These are phyloP conservation scores for Falciphora oryzae DNA, from an alignment of 2,329 filamentous ascomycete genomes.

Conservation along the genomic window DNA sequence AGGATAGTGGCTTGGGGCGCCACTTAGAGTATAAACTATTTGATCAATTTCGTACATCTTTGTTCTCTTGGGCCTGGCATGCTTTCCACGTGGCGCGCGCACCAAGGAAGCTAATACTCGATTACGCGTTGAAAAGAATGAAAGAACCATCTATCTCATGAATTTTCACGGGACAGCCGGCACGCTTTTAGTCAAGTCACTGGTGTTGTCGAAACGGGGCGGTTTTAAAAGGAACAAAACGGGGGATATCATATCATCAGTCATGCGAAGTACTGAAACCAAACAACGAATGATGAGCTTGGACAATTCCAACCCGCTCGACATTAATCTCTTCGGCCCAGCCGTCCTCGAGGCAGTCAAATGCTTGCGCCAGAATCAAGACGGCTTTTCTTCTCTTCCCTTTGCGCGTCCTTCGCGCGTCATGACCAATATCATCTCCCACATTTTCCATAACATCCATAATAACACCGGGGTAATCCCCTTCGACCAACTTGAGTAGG, in stretches of 20 bases:
- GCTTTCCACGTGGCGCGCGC: too few relatives aligned
- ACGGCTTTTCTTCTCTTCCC: not conserved
- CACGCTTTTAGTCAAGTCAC: not conserved
- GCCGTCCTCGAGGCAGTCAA: not conserved
- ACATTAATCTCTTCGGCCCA: not conserved
- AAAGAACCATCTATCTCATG: not conserved
- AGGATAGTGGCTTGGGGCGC: not conserved
- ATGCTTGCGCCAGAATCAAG: not conserved
- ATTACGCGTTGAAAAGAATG: not conserved
- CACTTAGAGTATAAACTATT: not conserved
- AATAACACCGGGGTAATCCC: not conserved
- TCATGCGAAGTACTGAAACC: not conserved
- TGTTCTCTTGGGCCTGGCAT: too few relatives aligned
- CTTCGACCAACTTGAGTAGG: not conserved
- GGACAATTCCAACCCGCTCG: not conserved
- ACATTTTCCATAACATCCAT: not conserved
- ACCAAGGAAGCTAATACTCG: not conserved
- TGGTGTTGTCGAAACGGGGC: not conserved
- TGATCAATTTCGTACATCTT: not conserved
- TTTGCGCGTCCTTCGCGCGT: too few relatives aligned
- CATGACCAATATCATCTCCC: not conserved
- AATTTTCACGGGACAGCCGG: not conserved
- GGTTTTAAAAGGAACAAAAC: not conserved
- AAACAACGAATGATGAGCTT: not conserved
- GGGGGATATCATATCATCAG: constrained; percentile 6